Evolutionary conservation across 495 filamentous ascomycete genomes (phyloP), one percentile per base, ranked within the genome.

Genomic region (Parathielavia appendiculata): DNA sequence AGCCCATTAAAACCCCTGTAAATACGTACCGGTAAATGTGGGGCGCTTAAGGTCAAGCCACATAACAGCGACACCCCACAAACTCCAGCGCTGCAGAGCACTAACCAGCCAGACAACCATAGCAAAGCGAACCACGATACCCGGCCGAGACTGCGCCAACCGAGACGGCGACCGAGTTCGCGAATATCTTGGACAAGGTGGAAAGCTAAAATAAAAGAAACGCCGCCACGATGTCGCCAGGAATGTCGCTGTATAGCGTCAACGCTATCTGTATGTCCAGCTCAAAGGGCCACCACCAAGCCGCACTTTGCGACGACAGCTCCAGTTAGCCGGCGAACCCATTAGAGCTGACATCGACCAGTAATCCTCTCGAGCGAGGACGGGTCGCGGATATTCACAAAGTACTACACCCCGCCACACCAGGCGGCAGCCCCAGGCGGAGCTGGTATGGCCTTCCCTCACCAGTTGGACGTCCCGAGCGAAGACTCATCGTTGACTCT

Each of bases 351-450:
- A 60, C 57, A 51, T 12, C 13, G 50, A 4, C 35, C 51, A 70
- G 68, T 70, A 50, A 71, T 69, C 69, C 87, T 97, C 75, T 88
- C 84, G 65, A 84, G 87, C 60, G 86, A 93, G 69, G 92, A 97
- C 67, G 86, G 87, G 65, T 87, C 87, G 58, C 86, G 93, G 65
- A 88, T 98, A 76, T 90, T 96, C 71, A 80, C 91, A 51, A 96
- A 96, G 76, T 98, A 97, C 83, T 98, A 93, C 81, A 87, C 80
- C 57, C 81, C 90, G 50, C 92, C 91, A 51, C 93, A 97, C 74
- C 79, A 85, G 62, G 83, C 83, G 45, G 65, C 67, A n/a, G 75
- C 82, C 60, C 59, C 69, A 26, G 43, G 41, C 17, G 60, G 49
- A 46, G 45, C 60, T 46, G 57, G 62, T 59, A 59, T 30, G 51